These are phyloP conservation scores for Erysiphe pulchra DNA, from an alignment of 2,329 filamentous ascomycete genomes.

Conservation along the genomic window DNA sequence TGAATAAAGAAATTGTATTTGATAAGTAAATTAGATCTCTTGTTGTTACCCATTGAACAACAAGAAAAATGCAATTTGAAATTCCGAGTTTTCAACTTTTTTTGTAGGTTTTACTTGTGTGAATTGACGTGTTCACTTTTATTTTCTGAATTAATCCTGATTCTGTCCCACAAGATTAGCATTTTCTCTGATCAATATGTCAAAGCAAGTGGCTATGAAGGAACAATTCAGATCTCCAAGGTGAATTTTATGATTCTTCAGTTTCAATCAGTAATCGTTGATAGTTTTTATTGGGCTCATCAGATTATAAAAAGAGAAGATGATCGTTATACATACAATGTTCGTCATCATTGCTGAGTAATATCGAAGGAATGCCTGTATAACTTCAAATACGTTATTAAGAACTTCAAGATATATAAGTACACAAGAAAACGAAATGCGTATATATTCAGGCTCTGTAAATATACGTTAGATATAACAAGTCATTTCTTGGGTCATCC, in stretches of 20 bases:
- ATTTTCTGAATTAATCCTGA: too few species aligned
- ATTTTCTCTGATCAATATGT: too few species aligned
- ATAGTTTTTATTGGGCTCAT: not conserved
- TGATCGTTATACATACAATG: not conserved
- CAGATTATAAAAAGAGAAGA: not conserved
- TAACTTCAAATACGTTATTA: not conserved
- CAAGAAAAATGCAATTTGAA: too few species aligned
- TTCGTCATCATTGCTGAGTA: too few species aligned
- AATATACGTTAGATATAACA: not conserved
- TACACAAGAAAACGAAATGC: not conserved
- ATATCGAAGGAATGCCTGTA: not conserved
- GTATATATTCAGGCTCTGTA: not conserved
- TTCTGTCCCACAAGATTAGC: too few species aligned
- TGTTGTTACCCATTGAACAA: too few species aligned
- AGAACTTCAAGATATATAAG: fast-evolving
- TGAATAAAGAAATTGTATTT: too few species aligned
- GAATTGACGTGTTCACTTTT: too few species aligned
- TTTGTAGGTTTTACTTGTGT: too few species aligned
- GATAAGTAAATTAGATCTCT: too few species aligned
- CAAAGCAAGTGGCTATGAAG: not conserved
- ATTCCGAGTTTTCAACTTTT: too few species aligned
- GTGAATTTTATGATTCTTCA: not conserved
- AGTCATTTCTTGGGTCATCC: not conserved
- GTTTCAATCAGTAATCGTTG: not conserved
- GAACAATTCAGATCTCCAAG: not conserved